phyloP scores from a whole-genome alignment of 2,329 filamentous ascomycete species.

The Ilyonectria mors-panacis region DNA sequence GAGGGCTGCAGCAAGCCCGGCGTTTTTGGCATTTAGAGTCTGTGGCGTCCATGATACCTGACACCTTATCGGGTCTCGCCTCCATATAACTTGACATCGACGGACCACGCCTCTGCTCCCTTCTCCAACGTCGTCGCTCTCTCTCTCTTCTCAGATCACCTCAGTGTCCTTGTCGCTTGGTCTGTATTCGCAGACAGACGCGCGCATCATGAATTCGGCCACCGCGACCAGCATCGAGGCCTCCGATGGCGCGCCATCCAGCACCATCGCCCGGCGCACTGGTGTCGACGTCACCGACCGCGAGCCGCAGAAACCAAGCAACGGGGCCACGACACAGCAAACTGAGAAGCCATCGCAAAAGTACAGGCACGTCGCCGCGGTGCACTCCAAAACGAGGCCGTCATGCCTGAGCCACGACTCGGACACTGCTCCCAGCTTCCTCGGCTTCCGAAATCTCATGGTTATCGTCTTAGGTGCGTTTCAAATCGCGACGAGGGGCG shows the following conservation, averaged over 20 bases:
- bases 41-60: slow-evolving; percentile 25
- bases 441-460: slow-evolving; percentile 97
- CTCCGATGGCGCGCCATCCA: slow-evolving; percentile 44
- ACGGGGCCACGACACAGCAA: slow-evolving; percentile 43
- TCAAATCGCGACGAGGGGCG: slow-evolving; percentile 32
- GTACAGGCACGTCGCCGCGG: slow-evolving; percentile 92
- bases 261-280: slow-evolving; percentile 46
- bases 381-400: slow-evolving; percentile 79
- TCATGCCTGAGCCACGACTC: slow-evolving; percentile 92
- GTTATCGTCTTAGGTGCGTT: slow-evolving; percentile 86
- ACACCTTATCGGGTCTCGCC: slow-evolving; percentile 32
- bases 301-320: slow-evolving; percentile 41
- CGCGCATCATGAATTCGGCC: slow-evolving; percentile 58
- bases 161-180: slow-evolving; percentile 21
- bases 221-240: slow-evolving; percentile 56
- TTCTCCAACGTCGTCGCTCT: slow-evolving; percentile 1
- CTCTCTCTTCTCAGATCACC: slow-evolving; percentile 7
- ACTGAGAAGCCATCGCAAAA: slow-evolving; percentile 61
- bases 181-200: slow-evolving; percentile 36
- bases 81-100: slow-evolving; percentile 28
- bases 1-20: slow-evolving; percentile 21
- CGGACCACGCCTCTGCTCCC: slow-evolving; percentile 7
- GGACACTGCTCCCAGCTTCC: slow-evolving; percentile 81
- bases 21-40: slow-evolving; percentile 6
- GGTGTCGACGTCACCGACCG: slow-evolving; percentile 47